Conservation (phyloP, 768 basidiomycete species). For the Megacollybia marginata region DNA sequence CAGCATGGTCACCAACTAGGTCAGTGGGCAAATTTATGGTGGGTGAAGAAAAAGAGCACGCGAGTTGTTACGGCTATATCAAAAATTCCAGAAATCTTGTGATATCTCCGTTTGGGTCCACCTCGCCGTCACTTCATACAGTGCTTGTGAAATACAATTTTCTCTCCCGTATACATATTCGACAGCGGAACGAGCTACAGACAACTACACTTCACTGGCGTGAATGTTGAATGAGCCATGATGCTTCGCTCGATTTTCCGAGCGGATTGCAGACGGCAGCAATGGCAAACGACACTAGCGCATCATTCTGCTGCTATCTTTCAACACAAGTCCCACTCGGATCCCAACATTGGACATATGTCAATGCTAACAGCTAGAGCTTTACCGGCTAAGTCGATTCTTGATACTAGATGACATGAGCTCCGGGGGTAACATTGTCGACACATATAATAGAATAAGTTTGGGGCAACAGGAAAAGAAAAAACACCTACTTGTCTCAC, state of each 20-base stretch:
- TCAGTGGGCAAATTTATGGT: too few species aligned
- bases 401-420: slow-evolving; percentile 12
- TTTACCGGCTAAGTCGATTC: slow-evolving; percentile 11
- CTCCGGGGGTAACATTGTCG: slow-evolving; percentile 15
- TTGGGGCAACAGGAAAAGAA: neutral
- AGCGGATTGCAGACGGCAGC: neutral
- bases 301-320: neutral
- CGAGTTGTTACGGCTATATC: too few species aligned
- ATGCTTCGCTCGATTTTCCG: slow-evolving; percentile 43
- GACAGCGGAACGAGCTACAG: slow-evolving; percentile 71
- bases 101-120: too few species aligned
- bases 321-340: neutral
- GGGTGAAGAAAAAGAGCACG: too few species aligned
- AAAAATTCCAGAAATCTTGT: too few species aligned
- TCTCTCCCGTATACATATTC: slow-evolving; percentile 16
- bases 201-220: slow-evolving; percentile 14
- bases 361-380: slow-evolving; percentile 24
- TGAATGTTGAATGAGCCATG: slow-evolving; percentile 39
- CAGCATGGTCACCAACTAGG: neutral
- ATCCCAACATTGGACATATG: slow-evolving; percentile 21
- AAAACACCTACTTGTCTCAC: slow-evolving; percentile 44
- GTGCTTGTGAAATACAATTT: too few species aligned
- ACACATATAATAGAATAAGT: slow-evolving; percentile 13
- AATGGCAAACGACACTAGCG: neutral
- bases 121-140: too few species aligned